Evolutionary conservation across 257 asterid genomes (phyloP), one percentile per base, ranked within the genome.

Genomic region (Penstemon barbatus): DNA sequence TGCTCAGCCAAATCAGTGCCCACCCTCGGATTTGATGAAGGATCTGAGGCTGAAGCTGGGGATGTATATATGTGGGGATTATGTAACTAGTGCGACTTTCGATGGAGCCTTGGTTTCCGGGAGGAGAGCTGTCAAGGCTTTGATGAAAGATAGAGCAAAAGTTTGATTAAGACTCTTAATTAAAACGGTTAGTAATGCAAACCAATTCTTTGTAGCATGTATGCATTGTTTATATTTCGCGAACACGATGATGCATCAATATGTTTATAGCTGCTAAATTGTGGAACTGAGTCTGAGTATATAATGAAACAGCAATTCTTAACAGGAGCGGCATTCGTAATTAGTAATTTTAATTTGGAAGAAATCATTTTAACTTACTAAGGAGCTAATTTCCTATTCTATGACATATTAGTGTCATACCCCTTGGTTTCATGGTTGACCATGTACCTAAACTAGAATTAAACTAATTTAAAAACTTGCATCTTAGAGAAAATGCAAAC

Each of bases 61-160:
- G n/a, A 33, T 93, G 86, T 93, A 90, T 59, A 19, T 85, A 18
- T 93, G 99, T 66, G 99, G 99, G 49, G 99, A 90, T 83, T 87
- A 90, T 77, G 85, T 86, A 77, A 83, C 91, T 0, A 90, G 83
- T 73, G 96, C 97, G 2, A 90, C 99, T 4, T 93, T 93, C 63
- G 99, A 93, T 67, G 99, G 97, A 52, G 96, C 99, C 7, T 71
- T 93, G 80, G 89, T 82, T 58, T 90, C 99, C 4, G 99, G 99
- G 68, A 82, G 90, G 89, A 84, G 83, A 76, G 96, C 97, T 7
- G 97, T 58, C 0, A 96, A 93, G 75, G 97, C 96, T 54, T 70
- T 93, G 80, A 46, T 93, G 82, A 83, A 70, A 70, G 96, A 90
- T 68, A 78, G 77, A 65, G 83, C 83, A 3, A 62, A 57, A 8